A percentile compares a stretch with the other conserved stretches of the same genome.
phyloP scores from a whole-genome alignment of 768 basidiomycete species.

The Boletus pseudopeckii region DNA sequence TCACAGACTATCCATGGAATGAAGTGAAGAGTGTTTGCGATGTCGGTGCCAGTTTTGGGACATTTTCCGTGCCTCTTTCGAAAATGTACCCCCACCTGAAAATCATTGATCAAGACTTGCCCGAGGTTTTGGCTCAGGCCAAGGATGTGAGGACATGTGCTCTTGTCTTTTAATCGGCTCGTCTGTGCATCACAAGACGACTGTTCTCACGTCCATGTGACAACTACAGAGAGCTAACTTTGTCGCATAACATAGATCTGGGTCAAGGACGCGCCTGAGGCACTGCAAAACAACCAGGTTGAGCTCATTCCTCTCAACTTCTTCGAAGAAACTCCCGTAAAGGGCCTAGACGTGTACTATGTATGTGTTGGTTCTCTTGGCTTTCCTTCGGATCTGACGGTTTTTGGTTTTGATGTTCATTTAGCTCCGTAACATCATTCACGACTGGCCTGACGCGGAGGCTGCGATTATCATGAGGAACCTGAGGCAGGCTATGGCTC shows the following conservation, averaged over 20 bases:
- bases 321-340: conserved; percentile 15
- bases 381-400: background rate
- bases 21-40: conserved; percentile 26
- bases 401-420: background rate
- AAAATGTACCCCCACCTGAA: conserved; percentile 27
- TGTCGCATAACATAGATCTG: conserved; percentile 10
- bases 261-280: conserved; percentile 15
- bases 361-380: conserved; percentile 5
- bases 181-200: background rate
- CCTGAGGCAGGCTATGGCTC: conserved; percentile 27
- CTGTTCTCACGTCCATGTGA: background rate
- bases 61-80: conserved; percentile 26
- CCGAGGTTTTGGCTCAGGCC: conserved; percentile 23
- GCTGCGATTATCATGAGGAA: conserved; percentile 30
- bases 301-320: conserved; percentile 20
- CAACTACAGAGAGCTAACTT: background rate
- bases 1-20: conserved; percentile 26
- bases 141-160: conserved; percentile 11
- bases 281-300: conserved; percentile 14
- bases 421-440: conserved; percentile 30
- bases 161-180: background rate
- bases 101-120: conserved; percentile 29
- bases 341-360: conserved; percentile 24
- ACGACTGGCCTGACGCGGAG: conserved; percentile 37
- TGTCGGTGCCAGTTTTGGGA: conserved; percentile 29